Evolutionary conservation across 1,139 yeast species (phyloP), one percentile per base, ranked within the genome.

Genomic region (Saccharomyces hybrid): DNA sequence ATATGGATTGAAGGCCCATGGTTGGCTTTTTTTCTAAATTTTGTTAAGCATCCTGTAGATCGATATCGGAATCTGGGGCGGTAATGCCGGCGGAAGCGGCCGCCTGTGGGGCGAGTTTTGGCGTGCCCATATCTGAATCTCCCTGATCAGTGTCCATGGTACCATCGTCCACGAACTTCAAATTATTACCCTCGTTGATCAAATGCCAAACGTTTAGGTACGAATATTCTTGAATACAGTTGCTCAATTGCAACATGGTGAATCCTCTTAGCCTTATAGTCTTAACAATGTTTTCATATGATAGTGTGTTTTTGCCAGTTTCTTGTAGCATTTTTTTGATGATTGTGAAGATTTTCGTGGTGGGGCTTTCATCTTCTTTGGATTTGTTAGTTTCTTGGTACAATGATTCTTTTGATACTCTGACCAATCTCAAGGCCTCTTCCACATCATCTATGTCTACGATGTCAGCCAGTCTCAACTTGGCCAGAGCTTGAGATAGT

Each of bases 401-500:
- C 64, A 93, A 78, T 14, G 96, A 86, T 53, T 88, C 84, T 71
- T 91, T 88, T 27, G 97, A 89, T 19, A 88, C 96, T 63, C 86
- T 86, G 57, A 86, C 77, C 62, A 95, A 78, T 65, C 99, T 80
- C 64, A 95, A 76, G 0, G 99, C 97, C 73, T 95, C 99, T 67
- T 95, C 98, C 42, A 95, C 97, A 71, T 95, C 99, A 58, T 81
- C 88, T 52, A 78, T 73, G 28, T 78, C 78, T 7, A 95, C 99
- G 14, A 70, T 73, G 59, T 85, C 78, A 56, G 85, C 84, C 69
- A 93, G 88, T 65, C 98, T 80, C 58, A 95, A 77, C 65, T 97
- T 81, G 0, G 99, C 98, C 59, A 88, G 78, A 0, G 98, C 99
- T 73, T 93, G 98, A 1, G 99, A 81, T 79, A 95, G 78, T 74